Evolutionary conservation across 1,139 yeast species (phyloP), one percentile per base, ranked within the genome.

Genomic region (Lodderomyces orthopsilosis): DNA sequence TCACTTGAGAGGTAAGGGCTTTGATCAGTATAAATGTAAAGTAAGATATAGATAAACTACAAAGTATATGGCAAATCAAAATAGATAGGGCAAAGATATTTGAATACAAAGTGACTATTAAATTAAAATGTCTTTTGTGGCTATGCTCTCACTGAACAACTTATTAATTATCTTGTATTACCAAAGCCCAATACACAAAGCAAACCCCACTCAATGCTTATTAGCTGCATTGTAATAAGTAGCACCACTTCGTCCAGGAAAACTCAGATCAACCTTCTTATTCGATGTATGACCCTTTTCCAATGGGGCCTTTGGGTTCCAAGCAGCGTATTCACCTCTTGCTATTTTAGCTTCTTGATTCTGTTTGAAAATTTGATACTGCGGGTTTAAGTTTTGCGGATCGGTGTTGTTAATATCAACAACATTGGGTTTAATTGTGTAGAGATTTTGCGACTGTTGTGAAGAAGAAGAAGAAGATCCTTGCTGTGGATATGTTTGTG

Each of bases 191-290:
- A n/a, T n/a, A n/a, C n/a, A n/a, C 6, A 3, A 27, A 4, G 4
- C 32, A 27, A 12, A 15, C 19, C 6, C 19, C 15, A 15, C 8
- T 38, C 28, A 38, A 28, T 51, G 61, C 41, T 53, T 55, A 41
- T 65, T 68, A 3, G 75, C 75, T 30, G 73, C 70, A 43, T 60
- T 57, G 45, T 67, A 63, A 49, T 72, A 72, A 2, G 70, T 66
- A 6, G 66, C 71, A 1, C 74, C 74, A 23, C 63, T 48, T 19
- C 61, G 52, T 2, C 77, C 77, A 2, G 77, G 77, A 41, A 71
- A 72, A 4, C 56, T 54, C 9, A 61, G 56, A 8, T 70, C 63
- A 1, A 69, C 65, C 9, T 58, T 56, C 35, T 54, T 56, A 5
- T 56, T 51, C 36, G 57, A 52, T 21, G 49, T 52, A 17, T 56